phyloP scores from a whole-genome alignment of 768 basidiomycete species.

The Suillus decipiens region DNA sequence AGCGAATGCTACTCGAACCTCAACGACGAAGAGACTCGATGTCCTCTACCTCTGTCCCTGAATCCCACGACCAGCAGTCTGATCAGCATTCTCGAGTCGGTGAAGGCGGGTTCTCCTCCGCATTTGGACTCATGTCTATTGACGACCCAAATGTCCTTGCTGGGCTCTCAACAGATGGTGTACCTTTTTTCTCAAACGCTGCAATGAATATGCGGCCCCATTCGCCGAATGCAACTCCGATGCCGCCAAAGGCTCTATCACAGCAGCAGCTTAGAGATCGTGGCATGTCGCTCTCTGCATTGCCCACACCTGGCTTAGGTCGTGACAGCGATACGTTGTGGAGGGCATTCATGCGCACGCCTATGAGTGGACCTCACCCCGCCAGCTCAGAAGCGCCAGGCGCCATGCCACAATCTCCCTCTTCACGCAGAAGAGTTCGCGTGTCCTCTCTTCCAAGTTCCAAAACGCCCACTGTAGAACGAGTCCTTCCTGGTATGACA shows the following conservation, averaged over 20 bases:
- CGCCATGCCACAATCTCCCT: slow-evolving; percentile 31
- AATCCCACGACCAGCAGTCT: slow-evolving; percentile 16
- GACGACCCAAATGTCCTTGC: slow-evolving; percentile 73
- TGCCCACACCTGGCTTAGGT: slow-evolving; percentile 33
- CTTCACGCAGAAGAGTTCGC: slow-evolving; percentile 45
- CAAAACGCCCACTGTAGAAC: slow-evolving; percentile 57
- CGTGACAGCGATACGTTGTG: slow-evolving; percentile 60
- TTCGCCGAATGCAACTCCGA: slow-evolving; percentile 52
- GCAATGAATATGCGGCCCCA: slow-evolving; percentile 28
- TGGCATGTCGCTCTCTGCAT: slow-evolving; percentile 25
- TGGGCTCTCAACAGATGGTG: slow-evolving; percentile 55
- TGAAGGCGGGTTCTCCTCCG: slow-evolving; percentile 53
- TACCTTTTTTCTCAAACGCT: slow-evolving; percentile 59
- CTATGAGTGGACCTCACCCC: slow-evolving; percentile 42
- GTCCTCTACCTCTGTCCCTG: slow-evolving; percentile 13
- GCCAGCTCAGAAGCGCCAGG: slow-evolving; percentile 16
- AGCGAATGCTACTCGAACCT: slow-evolving; percentile 14
- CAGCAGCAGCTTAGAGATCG: slow-evolving; percentile 23
- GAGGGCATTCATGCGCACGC: slow-evolving; percentile 75
- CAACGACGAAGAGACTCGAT: slow-evolving; percentile 23
- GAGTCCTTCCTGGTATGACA: slow-evolving; percentile 19
- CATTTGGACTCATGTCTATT: slow-evolving; percentile 76
- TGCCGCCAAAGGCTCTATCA: slow-evolving; percentile 37
- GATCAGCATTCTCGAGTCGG: slow-evolving; percentile 16
- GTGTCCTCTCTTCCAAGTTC: slow-evolving; percentile 70